A percentile compares a stretch with the other conserved stretches of the same genome.
These are phyloP conservation scores for Beauveria sp. DNA, from an alignment of 2,329 filamentous ascomycete species.

Conservation along the genomic window DNA sequence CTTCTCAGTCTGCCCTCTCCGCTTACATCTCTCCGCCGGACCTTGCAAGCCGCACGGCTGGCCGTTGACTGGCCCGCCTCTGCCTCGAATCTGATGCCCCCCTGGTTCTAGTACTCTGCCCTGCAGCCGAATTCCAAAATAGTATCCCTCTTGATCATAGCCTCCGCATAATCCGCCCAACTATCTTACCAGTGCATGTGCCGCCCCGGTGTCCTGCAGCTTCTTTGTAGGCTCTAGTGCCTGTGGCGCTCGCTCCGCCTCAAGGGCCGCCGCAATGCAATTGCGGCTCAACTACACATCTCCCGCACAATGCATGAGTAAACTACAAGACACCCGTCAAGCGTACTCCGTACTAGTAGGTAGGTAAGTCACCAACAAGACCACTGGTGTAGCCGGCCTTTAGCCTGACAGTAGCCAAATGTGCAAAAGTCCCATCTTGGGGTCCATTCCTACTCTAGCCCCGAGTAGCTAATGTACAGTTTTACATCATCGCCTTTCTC, in stretches of 20 bases:
- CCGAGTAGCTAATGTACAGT: slow-evolving; percentile 11
- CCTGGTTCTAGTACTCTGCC: background rate
- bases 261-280: background rate
- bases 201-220: background rate
- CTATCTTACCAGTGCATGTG: too few relatives aligned
- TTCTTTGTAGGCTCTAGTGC: background rate
- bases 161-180: background rate
- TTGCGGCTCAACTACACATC: background rate
- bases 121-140: background rate
- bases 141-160: background rate
- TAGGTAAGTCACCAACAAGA: background rate
- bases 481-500: background rate
- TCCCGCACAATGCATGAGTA: background rate
- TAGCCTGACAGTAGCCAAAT: background rate
- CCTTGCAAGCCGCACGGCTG: background rate
- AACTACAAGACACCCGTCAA: background rate
- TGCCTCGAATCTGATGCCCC: background rate
- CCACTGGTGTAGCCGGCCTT: background rate
- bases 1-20: background rate
- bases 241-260: slow-evolving; percentile 1
- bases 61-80: background rate
- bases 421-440: background rate
- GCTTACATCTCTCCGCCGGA: background rate
- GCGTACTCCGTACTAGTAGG: background rate
- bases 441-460: slow-evolving; percentile 2